These are phyloP conservation scores for Mycena rebaudengoi DNA, from an alignment of 768 basidiomycete genomes.

Conservation along the genomic window DNA sequence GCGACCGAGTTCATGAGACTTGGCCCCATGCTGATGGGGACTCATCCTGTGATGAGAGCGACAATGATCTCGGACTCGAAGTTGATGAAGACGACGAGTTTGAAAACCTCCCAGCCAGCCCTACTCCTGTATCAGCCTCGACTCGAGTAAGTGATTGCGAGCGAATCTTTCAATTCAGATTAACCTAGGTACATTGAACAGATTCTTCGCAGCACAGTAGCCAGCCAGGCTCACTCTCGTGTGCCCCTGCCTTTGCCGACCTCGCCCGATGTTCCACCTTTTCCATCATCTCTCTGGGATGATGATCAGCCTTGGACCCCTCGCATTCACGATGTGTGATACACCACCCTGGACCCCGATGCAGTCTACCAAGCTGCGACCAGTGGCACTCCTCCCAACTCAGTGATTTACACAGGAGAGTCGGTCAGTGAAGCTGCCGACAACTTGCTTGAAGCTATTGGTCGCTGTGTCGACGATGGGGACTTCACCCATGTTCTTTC, in stretches of 20 bases:
- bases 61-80: not conserved
- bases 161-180: too few relatives aligned
- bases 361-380: not conserved
- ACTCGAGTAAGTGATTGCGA: not conserved
- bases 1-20: slow-evolving; percentile 1
- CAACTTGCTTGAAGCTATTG: not conserved
- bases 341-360: not conserved
- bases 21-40: slow-evolving; percentile 8
- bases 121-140: not conserved
- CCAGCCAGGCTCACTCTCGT: too few relatives aligned
- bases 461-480: not conserved
- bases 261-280: not conserved
- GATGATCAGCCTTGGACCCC: not conserved
- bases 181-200: too few relatives aligned
- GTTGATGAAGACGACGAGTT: not conserved
- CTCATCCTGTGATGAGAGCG: slow-evolving; percentile 10
- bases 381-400: not conserved
- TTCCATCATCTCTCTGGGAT: not conserved
- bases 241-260: not conserved
- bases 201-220: too few relatives aligned
- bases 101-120: not conserved
- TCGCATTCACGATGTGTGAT: too few relatives aligned
- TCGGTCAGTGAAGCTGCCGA: not conserved
- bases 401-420: not conserved
- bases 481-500: slow-evolving; percentile 4